Conservation (phyloP, 2,329 filamentous ascomycete genomes). For the Colletotrichum caudatum region DNA sequence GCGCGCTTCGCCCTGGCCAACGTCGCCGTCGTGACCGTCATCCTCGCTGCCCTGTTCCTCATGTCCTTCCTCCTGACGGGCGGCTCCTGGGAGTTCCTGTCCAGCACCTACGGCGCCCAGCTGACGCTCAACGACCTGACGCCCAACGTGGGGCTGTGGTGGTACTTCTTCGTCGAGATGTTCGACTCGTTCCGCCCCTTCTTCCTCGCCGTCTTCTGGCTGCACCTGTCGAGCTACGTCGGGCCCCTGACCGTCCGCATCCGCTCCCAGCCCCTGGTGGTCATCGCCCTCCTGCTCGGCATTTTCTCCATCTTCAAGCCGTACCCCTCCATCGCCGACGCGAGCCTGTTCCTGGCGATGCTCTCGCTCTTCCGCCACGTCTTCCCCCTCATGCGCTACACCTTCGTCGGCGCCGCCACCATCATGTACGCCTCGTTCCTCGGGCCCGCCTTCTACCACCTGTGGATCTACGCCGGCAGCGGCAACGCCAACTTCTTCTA, state of each 20-base stretch:
- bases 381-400: constrained; percentile 92
- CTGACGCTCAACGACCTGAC: constrained; percentile 91
- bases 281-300: constrained; percentile 85
- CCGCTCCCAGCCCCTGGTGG: constrained; percentile 86
- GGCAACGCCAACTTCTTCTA: constrained; percentile 99
- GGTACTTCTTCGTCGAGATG: constrained; percentile 99
- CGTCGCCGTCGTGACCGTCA: constrained; percentile 63
- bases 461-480: constrained; percentile 98
- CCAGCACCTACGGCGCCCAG: constrained; percentile 92
- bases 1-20: constrained; percentile 67
- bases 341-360: constrained; percentile 85
- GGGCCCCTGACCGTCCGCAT: constrained; percentile 86
- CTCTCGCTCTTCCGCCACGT: constrained; percentile 91
- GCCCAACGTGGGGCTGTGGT: constrained; percentile 96
- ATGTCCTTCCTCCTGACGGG: constrained; percentile 80
- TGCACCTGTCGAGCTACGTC: constrained; percentile 92
- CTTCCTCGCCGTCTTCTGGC: constrained; percentile 98
- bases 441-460: constrained; percentile 93
- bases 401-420: constrained; percentile 85
- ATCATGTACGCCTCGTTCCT: constrained; percentile 90
- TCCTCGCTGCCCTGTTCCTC: constrained; percentile 72
- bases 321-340: constrained; percentile 93
- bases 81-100: constrained; percentile 87
- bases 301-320: constrained; percentile 97
- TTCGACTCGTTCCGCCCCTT: constrained; percentile 98